Evolutionary conservation across 2,329 filamentous ascomycete genomes (phyloP), one percentile per base, ranked within the genome.

Genomic region (Arthrobotrys sinensis): DNA sequence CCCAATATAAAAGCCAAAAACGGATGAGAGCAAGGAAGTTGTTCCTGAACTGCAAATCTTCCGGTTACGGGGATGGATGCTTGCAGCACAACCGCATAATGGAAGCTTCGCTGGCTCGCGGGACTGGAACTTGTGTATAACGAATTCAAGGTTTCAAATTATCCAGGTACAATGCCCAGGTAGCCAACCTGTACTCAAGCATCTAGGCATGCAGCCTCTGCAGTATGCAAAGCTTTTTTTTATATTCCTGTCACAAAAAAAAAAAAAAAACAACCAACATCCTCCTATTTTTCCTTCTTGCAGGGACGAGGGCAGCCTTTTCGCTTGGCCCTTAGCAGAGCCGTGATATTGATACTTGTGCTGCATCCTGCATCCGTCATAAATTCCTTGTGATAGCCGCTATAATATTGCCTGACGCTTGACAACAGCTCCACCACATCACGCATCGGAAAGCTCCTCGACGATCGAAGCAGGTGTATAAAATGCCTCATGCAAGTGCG

Each of bases 191-290:
- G 50, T 57, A 46, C 65, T 28, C 60, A 64, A 64, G 40, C 32
- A 11, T 66, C 57, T 66, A 7, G 69, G 57, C 69, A 73, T 73
- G 69, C 69, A 73, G 45, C 38, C 45, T 52, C 12, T 28, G 48
- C 48, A 65, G 21, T 28, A 60, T 50, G 69, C 69, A 72, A 57
- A 63, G 64, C 64, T 67, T 55, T 63, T 48, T 70, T 48, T 40
- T 71, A 38, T 64, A 50, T 50, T 52, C 43, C 65, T 69, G 10
- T 69, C 65, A 69, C 65, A 68, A 68, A 68, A 68, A 45, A 43
- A 62, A 21, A 36, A 7, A 65, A 48, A 64, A 48, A 50, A 64
- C 7, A 19, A 46, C 5, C 5, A 21, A 50, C 16, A 40, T 16
- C 19, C 38, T 32, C 52, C 14, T 16, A 50, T 34, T 66, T 48